phyloP scores from a whole-genome alignment of 352 stramenopile genomes.

The Globisporangium perplexum region DNA sequence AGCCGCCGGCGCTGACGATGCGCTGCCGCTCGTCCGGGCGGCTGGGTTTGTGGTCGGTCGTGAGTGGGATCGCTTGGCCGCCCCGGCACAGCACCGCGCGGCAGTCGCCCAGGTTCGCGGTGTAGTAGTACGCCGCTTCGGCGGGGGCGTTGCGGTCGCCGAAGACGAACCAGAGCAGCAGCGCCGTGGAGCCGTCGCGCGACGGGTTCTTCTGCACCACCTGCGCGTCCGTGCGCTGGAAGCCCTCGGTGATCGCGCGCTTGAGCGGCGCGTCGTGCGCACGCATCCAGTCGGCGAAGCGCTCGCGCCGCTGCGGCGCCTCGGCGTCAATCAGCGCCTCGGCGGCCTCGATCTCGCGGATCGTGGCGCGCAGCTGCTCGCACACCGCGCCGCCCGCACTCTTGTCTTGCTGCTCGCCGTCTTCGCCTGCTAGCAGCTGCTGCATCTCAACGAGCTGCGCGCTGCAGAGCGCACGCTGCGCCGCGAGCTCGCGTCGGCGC shows the following conservation, averaged over 20 bases:
- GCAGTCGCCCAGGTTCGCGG: constrained; percentile 55
- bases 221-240: constrained; percentile 32
- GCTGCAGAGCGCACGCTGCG: constrained; percentile 22
- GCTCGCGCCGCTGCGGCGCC: constrained; percentile 14
- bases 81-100: constrained; percentile 51
- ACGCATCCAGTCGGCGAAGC: constrained; percentile 20
- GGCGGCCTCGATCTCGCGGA: constrained; percentile 23
- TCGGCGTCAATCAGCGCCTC: constrained; percentile 29
- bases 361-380: constrained; percentile 18
- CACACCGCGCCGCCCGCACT: constrained; percentile 9
- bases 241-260: constrained; percentile 28
- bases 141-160: constrained; percentile 3
- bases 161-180: constrained; percentile 44
- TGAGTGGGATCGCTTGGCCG: constrained; percentile 31
- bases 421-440: constrained; percentile 4
- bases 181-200: constrained; percentile 43
- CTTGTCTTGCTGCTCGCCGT: not conserved
- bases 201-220: constrained; percentile 38
- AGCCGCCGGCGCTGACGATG: constrained; percentile 44
- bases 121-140: constrained; percentile 41
- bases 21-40: constrained; percentile 36
- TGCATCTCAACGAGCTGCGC: constrained; percentile 26
- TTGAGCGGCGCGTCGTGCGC: constrained; percentile 24
- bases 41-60: constrained; percentile 54
- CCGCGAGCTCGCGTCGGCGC: constrained; percentile 23